A percentile compares a stretch with the other conserved stretches of the same genome.
Conservation (phyloP, 768 basidiomycete genomes). For the Leccinum disarticulatum region DNA sequence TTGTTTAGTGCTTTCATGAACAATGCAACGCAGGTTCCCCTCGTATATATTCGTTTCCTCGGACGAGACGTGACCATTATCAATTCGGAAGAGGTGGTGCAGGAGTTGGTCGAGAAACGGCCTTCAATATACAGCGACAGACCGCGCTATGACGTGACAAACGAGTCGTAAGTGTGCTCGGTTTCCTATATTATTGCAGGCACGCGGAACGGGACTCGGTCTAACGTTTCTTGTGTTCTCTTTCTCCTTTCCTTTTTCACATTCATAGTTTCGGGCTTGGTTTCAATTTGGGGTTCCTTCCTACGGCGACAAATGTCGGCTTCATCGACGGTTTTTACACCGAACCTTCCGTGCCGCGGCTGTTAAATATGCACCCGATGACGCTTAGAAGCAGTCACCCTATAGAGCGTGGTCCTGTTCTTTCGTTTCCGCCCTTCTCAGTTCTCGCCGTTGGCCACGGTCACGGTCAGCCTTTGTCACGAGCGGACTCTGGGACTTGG, state of each 20-base stretch:
- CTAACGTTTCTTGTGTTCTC: background rate
- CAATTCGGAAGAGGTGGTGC: conserved; percentile 10
- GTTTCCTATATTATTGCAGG: background rate
- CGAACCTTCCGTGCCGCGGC: conserved; percentile 11
- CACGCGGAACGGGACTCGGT: background rate
- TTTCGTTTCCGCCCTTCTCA: too few relatives aligned
- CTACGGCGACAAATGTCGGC: background rate
- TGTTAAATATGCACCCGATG: conserved; percentile 8
- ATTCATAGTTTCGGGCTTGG: conserved; percentile 13
- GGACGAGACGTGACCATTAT: conserved; percentile 8
- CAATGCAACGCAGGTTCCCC: background rate
- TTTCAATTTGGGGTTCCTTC: conserved; percentile 9
- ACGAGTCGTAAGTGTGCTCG: conserved; percentile 10
- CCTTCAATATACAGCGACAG: conserved; percentile 17
- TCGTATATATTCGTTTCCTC: conserved; percentile 2
- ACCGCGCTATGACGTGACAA: conserved; percentile 3
- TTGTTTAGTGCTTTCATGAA: background rate
- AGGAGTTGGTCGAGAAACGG: conserved; percentile 14
- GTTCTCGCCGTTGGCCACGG: too few relatives aligned
- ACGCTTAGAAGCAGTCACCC: background rate
- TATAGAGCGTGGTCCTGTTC: too few relatives aligned
- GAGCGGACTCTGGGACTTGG: too few relatives aligned
- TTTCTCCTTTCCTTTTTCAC: too few relatives aligned
- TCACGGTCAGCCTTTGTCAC: too few relatives aligned
- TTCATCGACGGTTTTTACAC: conserved; percentile 18